These are phyloP conservation scores for Backusella macrospora DNA, from an alignment of 192 early-diverging fungal species.

Conservation along the genomic window DNA sequence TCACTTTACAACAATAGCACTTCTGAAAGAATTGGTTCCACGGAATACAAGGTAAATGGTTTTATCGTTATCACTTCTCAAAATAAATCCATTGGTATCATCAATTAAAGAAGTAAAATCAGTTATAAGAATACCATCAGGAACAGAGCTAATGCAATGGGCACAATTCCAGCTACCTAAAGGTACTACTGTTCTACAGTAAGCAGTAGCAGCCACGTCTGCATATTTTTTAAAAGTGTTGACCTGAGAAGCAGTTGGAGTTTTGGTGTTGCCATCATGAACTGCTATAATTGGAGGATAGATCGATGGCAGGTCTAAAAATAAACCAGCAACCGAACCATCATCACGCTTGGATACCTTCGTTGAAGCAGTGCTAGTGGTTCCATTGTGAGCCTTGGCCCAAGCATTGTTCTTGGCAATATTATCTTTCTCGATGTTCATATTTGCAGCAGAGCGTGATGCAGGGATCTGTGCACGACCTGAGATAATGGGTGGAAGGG, in stretches of 20 bases:
- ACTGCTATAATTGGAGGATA: neutral
- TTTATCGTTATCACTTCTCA: slow-evolving; percentile 17
- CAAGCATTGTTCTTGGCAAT: neutral
- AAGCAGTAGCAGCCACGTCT: neutral
- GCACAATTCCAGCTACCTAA: slow-evolving; percentile 3
- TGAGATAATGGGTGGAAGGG: slow-evolving; percentile 3
- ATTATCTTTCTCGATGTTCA: neutral
- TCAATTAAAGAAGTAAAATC: neutral
- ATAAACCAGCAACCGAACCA: neutral
- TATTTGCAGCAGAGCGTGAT: neutral
- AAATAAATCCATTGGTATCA: slow-evolving; percentile 17
- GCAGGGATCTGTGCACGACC: neutral
- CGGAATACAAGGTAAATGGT: slow-evolving; percentile 17
- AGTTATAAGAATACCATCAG: slow-evolving; percentile 9
- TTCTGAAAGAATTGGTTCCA: slow-evolving; percentile 2
- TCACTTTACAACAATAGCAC: slow-evolving; percentile 9
- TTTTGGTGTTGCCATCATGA: neutral
- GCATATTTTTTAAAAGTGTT: neutral
- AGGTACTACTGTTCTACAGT: neutral
- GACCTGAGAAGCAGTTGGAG: neutral
- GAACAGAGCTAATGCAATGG: neutral
- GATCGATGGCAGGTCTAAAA: neutral
- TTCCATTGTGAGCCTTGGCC: neutral
- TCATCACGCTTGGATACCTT: neutral
- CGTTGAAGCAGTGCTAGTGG: neutral